These are phyloP conservation scores for Fusarium oxysporum DNA, from an alignment of 2,329 filamentous ascomycete genomes.

Conservation along the genomic window DNA sequence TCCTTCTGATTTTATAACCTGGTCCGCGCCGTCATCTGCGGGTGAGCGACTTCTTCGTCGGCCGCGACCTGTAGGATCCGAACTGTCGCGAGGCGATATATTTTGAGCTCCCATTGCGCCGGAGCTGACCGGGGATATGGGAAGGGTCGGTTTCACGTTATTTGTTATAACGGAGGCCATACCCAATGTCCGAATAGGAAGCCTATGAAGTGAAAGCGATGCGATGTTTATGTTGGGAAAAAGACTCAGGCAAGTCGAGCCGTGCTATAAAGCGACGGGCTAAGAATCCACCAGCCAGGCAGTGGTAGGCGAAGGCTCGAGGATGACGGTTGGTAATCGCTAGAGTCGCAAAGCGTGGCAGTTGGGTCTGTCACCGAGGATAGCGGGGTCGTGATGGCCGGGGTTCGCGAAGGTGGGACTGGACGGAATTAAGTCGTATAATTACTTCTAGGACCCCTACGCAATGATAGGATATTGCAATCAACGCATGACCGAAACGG, in stretches of 20 bases:
- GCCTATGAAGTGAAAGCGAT: not conserved
- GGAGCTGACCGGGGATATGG: constrained; percentile 54
- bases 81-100: constrained; percentile 50
- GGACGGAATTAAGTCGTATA: constrained; percentile 33
- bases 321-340: constrained; percentile 21
- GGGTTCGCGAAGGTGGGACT: constrained; percentile 40
- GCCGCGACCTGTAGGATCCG: constrained; percentile 50
- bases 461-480: constrained; percentile 31
- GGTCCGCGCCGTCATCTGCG: constrained; percentile 56
- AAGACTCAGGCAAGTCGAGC: not conserved
- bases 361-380: constrained; percentile 24
- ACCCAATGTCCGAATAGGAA: constrained; percentile 25
- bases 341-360: constrained; percentile 28
- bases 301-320: constrained; percentile 27
- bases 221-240: not conserved
- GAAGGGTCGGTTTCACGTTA: constrained; percentile 50
- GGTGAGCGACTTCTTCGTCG: constrained; percentile 57
- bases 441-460: constrained; percentile 40
- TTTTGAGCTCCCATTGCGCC: constrained; percentile 59
- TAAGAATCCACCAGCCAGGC: constrained; percentile 16
- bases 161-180: constrained; percentile 46
- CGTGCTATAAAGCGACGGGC: not conserved
- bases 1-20: constrained; percentile 54
- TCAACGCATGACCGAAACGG: constrained; percentile 40
- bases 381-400: constrained; percentile 40